phyloP scores from a whole-genome alignment of 139 green algal species.

The Ulvella scutata region DNA sequence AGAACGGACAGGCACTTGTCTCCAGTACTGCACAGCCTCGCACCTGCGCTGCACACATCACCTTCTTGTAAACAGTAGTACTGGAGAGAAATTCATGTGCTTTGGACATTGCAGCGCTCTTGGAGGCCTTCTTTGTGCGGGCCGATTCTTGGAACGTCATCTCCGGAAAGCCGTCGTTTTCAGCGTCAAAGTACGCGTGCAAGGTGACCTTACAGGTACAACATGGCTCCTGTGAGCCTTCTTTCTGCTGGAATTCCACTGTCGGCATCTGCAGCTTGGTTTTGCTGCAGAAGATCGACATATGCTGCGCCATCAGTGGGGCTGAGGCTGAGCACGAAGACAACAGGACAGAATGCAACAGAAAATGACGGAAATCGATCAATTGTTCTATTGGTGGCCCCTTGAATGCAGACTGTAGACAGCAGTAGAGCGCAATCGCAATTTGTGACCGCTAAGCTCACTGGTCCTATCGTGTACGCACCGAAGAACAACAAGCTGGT shows the following conservation, averaged over 20 bases:
- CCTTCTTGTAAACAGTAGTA: neutral
- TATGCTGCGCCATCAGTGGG: neutral
- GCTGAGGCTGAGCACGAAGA: too few species aligned
- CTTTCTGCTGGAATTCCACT: neutral
- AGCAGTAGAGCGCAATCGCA: too few species aligned
- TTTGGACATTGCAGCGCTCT: neutral
- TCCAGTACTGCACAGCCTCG: too few species aligned
- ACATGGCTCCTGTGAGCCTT: neutral
- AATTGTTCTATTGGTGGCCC: too few species aligned
- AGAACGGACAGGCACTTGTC: too few species aligned
- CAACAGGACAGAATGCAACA: too few species aligned
- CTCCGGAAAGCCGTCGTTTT: neutral
- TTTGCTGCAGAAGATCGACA: neutral
- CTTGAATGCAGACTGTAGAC: too few species aligned
- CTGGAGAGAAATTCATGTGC: neutral
- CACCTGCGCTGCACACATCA: neutral
- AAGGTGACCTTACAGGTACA: neutral
- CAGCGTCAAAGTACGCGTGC: neutral
- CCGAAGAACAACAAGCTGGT: too few species aligned
- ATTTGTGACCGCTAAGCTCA: too few species aligned
- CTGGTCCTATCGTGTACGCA: too few species aligned
- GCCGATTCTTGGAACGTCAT: neutral
- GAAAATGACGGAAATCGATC: too few species aligned
- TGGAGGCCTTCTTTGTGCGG: neutral
- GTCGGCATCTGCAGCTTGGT: neutral